Conservation (phyloP, 2,329 filamentous ascomycete species). For the Diaporthe helianthi region DNA sequence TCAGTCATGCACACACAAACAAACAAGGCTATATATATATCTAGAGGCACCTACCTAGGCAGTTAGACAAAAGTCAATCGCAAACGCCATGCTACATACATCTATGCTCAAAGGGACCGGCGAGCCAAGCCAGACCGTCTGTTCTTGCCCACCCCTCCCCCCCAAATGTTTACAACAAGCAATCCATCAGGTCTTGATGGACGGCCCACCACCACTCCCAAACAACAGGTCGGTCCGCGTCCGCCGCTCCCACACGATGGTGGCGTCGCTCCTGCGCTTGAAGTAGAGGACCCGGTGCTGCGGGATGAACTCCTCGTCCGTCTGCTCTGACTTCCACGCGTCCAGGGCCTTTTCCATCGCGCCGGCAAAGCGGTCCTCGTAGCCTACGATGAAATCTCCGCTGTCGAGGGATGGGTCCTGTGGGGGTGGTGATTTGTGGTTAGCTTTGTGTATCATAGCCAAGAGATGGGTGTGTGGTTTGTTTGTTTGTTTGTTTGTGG, state of each 20-base stretch:
- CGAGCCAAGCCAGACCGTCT: neutral
- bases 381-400: slow-evolving; percentile 63
- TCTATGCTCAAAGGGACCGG: neutral
- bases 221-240: slow-evolving; percentile 62
- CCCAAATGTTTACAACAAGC: neutral
- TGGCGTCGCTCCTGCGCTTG: slow-evolving; percentile 57
- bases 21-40: neutral
- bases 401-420: slow-evolving; percentile 50
- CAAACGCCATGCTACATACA: neutral
- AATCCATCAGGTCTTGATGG: neutral
- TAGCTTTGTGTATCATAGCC: neutral
- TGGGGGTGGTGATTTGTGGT: neutral
- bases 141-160: neutral
- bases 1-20: neutral
- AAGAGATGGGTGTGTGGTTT: too few relatives aligned
- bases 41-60: too few relatives aligned
- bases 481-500: too few relatives aligned
- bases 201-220: slow-evolving; percentile 51
- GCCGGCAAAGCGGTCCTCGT: slow-evolving; percentile 66
- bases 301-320: slow-evolving; percentile 71
- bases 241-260: slow-evolving; percentile 63
- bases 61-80: neutral
- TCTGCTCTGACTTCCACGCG: slow-evolving; percentile 67
- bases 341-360: slow-evolving; percentile 60
- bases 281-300: slow-evolving; percentile 70